phyloP scores from a whole-genome alignment of 169 alveolate genomes.

The Amoebophrya sp. region DNA sequence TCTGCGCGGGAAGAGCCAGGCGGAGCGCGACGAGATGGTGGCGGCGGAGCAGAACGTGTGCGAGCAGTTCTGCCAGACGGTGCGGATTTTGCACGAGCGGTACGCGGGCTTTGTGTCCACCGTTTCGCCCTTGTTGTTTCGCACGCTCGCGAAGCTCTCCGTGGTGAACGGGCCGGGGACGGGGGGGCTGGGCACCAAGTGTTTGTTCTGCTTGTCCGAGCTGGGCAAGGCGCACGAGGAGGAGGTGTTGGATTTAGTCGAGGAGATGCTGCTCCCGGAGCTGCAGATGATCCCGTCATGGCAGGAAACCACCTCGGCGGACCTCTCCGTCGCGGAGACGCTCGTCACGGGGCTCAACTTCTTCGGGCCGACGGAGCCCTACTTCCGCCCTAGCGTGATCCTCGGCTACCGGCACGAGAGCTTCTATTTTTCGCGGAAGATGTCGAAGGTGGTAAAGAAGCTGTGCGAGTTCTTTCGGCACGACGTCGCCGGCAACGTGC shows the following conservation, averaged over 20 bases:
- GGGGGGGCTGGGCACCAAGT: background rate
- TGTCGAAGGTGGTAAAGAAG: background rate
- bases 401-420: background rate
- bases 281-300: background rate
- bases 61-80: background rate
- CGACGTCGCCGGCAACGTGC: background rate
- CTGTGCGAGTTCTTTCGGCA: background rate
- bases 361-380: background rate
- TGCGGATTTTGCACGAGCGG: background rate
- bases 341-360: background rate
- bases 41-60: background rate
- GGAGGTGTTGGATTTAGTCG: background rate
- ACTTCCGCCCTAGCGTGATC: background rate
- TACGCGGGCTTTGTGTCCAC: background rate
- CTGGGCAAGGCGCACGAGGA: background rate
- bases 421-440: background rate
- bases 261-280: background rate
- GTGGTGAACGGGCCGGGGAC: background rate
- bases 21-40: background rate
- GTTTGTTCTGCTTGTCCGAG: background rate
- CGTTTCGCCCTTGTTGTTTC: background rate
- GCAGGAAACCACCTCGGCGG: background rate
- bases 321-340: background rate
- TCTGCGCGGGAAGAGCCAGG: background rate
- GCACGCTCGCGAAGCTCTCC: background rate